Base-by-base conservation (phyloP, 202 grass and related monocot genomes). In the Dendrocalamus latiflorus region DNA sequence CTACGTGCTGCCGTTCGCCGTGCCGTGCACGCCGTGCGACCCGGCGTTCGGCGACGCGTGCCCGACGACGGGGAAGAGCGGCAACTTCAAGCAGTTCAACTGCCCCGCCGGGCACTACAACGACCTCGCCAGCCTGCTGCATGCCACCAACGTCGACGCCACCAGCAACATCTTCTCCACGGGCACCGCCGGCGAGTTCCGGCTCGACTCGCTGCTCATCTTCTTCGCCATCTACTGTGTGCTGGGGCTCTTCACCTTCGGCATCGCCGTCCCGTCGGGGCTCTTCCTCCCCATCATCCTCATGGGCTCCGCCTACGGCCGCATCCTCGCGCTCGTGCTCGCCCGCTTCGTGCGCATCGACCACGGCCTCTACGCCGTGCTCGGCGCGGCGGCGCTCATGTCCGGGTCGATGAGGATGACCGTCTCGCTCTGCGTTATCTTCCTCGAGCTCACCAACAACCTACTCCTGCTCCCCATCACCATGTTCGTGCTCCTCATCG, bases 41-140 rank as follows among this genome's bases (percentile, higher is more conserved):
- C n/a, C n/a, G n/a, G n/a, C n/a, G n/a, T n/a, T n/a, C n/a, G n/a
- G 78, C 1, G 81, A 34, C 0, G 16, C 51, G 26, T 98, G 93
- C 86, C 93, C 95, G 16, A 89, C 77, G 1, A 75, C 56, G 1
- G 92, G 91, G 25, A 60, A 87, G 18, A 88, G 90, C 42, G 95
- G 95, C 38, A 98, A 98, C 77, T 98, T 98, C 93, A 98, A 98
- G 93, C 91, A 93, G 81, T 98, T 98, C 77, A 98, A 98, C 76
- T 98, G 95, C 65, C 93, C 95, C 6, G 17, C 8, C 1, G 95
- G 95, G 0, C 37, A 91, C 41, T 98, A 95, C 80, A 98, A 98
- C 64, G 95, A 98, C 80, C 90, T 98, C 16, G 93, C 95, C 5
- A 91, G 77, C 24, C 95, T 98, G 43, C 93, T 98, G 22, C 91